Percentiles rank a stretch among this genome's conserved stretches.
These are phyloP conservation scores for Sphaerobolus stellatus DNA, from an alignment of 1,284 basidiomycete genomes.

Conservation along the genomic window DNA sequence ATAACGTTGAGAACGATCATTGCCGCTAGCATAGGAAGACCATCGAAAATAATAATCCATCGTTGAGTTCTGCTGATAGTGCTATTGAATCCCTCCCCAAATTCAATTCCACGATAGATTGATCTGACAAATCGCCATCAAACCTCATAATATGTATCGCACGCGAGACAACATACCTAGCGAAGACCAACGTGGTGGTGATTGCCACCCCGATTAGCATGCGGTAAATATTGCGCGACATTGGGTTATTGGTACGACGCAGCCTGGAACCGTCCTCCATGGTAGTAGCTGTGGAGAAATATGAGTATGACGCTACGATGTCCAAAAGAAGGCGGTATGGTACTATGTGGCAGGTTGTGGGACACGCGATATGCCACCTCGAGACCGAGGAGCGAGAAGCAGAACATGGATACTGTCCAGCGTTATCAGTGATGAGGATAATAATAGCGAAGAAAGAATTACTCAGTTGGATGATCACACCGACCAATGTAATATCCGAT, in stretches of 20 bases:
- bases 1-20: too few species aligned
- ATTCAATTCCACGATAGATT: too few species aligned
- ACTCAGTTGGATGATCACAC: conserved; percentile 58
- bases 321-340: too few species aligned
- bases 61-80: too few species aligned
- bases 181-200: conserved; percentile 2
- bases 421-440: background rate
- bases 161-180: conserved; percentile 1
- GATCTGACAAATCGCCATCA: too few species aligned
- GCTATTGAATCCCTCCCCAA: too few species aligned
- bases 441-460: conserved; percentile 12
- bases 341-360: too few species aligned
- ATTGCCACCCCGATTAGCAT: conserved; percentile 6
- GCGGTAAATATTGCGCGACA: background rate
- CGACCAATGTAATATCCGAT: conserved; percentile 53
- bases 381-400: background rate
- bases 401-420: background rate
- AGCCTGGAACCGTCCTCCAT: background rate
- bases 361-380: conserved; percentile 4
- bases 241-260: background rate
- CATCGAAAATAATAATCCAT: too few species aligned
- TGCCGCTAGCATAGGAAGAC: too few species aligned
- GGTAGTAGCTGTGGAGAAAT: too few species aligned
- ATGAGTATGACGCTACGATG: too few species aligned
- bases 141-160: too few species aligned